A percentile compares a stretch with the other conserved stretches of the same genome.
Conservation (phyloP, 2,329 filamentous ascomycete species). For the Fusarium papillatum region DNA sequence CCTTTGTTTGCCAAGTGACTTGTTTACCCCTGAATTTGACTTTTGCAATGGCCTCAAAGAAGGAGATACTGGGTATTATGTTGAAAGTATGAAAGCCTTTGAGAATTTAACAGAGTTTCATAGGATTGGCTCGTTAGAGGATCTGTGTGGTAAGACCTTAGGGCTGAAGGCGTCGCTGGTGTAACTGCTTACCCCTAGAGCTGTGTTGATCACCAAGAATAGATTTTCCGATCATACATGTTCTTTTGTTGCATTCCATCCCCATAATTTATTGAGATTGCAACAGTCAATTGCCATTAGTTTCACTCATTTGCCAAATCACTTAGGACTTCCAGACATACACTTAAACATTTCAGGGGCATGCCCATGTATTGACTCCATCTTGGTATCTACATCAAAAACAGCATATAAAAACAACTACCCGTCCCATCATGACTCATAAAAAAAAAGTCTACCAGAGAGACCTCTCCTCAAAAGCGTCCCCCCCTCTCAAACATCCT, state of each 20-base stretch:
- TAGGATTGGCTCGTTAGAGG: neutral
- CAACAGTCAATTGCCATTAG: no score
- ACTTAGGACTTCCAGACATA: neutral
- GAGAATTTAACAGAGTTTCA: neutral
- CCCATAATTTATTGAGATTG: no score
- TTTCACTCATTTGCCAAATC: neutral
- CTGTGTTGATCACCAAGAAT: neutral
- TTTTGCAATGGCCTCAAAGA: neutral
- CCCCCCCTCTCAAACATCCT: constrained; percentile 28
- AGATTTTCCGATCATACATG: neutral
- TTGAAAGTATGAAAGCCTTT: neutral
- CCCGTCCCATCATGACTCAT: constrained; percentile 1
- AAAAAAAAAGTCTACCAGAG: constrained; percentile 1
- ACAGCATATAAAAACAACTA: neutral
- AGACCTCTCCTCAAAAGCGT: neutral
- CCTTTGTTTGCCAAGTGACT: neutral
- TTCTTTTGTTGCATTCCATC: no score
- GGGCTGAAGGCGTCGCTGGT: neutral
- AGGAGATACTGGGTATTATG: neutral
- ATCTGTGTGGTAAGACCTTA: neutral
- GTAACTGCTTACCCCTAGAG: neutral
- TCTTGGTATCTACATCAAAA: constrained; percentile 4
- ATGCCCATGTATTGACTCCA: neutral
- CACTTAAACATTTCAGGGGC: neutral
- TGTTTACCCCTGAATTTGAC: neutral